phyloP scores from a whole-genome alignment of 1,284 basidiomycete genomes.

The Rhodotorula sp. region DNA sequence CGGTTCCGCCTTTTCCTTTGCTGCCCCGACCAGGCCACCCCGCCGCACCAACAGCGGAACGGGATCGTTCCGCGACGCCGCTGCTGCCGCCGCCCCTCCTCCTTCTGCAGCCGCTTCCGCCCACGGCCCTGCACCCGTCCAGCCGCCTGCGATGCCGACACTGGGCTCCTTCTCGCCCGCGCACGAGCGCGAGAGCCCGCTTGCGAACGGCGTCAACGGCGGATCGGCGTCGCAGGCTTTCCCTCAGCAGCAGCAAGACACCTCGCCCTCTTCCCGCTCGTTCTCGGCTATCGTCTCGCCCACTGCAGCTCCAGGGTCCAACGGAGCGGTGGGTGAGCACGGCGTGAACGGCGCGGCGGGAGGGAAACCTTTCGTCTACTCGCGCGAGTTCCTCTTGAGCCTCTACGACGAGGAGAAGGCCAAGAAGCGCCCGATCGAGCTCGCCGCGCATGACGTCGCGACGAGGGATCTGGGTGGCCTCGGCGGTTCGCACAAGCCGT shows the following conservation, averaged over 20 bases:
- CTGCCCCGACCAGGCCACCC: constrained; percentile 28
- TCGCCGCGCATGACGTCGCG: constrained; percentile 36
- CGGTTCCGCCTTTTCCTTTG: constrained; percentile 37
- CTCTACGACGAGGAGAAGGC: constrained; percentile 44
- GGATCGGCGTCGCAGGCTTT: not conserved
- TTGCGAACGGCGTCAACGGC: not conserved
- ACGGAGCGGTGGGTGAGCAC: not conserved
- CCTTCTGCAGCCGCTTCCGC: constrained; percentile 1
- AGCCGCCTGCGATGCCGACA: constrained; percentile 25
- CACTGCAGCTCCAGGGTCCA: not conserved
- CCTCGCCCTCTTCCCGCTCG: constrained; percentile 17
- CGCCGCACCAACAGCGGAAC: constrained; percentile 20
- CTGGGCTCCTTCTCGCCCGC: constrained; percentile 23
- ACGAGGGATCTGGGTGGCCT: constrained; percentile 22
- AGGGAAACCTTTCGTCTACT: constrained; percentile 40
- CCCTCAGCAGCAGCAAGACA: not conserved
- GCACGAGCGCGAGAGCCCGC: not conserved
- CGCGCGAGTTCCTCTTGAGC: constrained; percentile 40
- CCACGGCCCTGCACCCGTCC: constrained; percentile 30
- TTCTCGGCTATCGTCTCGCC: constrained; percentile 40
- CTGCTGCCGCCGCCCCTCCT: not conserved
- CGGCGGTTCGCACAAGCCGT: constrained; percentile 20
- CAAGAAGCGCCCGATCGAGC: constrained; percentile 34
- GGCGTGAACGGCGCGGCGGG: not conserved
- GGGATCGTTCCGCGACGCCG: constrained; percentile 22